phyloP scores from a whole-genome alignment of 169 alveolate species.

The Cryptosporidium xiaoi region DNA sequence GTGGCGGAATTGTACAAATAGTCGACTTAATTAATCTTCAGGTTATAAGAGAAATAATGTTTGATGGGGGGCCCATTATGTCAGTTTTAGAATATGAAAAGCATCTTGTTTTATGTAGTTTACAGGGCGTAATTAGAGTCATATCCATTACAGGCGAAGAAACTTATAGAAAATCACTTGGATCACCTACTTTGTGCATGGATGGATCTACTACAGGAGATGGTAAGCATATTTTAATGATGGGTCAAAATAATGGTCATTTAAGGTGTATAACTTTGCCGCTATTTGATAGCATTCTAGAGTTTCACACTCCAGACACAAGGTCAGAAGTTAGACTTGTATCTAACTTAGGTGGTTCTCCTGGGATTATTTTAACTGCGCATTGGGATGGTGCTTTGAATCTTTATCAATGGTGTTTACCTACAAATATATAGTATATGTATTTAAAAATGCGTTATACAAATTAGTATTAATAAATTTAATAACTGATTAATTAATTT shows the following conservation, averaged over 20 bases:
- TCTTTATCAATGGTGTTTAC: conserved; percentile 71
- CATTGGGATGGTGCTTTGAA: conserved; percentile 74
- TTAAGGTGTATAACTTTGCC: conserved; percentile 68
- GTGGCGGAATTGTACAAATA: conserved; percentile 67
- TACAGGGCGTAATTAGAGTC: conserved; percentile 68
- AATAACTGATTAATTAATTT: neutral
- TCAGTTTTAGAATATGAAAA: conserved; percentile 67
- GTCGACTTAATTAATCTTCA: conserved; percentile 65
- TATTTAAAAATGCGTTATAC: neutral
- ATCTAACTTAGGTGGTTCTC: conserved; percentile 71
- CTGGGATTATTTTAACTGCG: conserved; percentile 71
- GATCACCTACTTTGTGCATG: conserved; percentile 71
- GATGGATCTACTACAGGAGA: conserved; percentile 70
- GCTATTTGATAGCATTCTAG: conserved; percentile 59
- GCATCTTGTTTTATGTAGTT: conserved; percentile 72
- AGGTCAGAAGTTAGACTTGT: conserved; percentile 69
- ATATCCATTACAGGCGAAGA: conserved; percentile 67
- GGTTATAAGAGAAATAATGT: conserved; percentile 51
- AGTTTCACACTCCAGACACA: conserved; percentile 68
- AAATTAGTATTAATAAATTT: conserved; percentile 28
- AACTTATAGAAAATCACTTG: conserved; percentile 67
- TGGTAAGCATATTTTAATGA: conserved; percentile 64
- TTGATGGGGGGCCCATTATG: conserved; percentile 74
- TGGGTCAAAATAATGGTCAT: conserved; percentile 73
- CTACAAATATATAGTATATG: conserved; percentile 8